These are phyloP conservation scores for Piromyces finnis DNA, from an alignment of 192 early-diverging fungal genomes.

Conservation along the genomic window DNA sequence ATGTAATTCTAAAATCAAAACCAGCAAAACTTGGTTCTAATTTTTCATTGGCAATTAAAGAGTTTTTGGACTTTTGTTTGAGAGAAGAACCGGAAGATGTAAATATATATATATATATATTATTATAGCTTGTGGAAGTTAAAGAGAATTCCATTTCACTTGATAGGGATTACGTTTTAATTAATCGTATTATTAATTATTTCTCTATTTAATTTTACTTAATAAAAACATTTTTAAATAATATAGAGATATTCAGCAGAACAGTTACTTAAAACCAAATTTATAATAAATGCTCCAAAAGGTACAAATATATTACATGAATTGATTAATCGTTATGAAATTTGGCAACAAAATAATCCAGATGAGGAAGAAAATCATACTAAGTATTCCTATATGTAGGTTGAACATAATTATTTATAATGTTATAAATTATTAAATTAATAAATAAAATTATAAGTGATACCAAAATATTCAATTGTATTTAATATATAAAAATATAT, in stretches of 20 bases:
- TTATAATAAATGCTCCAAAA: constrained; percentile 39
- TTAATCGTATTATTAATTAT: no score
- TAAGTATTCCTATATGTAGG: neutral
- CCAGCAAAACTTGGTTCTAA: constrained; percentile 59
- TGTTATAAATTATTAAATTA: no score
- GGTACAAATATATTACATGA: constrained; percentile 33
- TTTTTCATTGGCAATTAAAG: constrained; percentile 66
- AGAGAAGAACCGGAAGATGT: constrained; percentile 71
- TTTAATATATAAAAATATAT: no score
- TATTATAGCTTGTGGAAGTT: no score
- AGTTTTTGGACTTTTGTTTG: constrained; percentile 74
- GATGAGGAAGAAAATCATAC: neutral
- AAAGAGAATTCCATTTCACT: no score
- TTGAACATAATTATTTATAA: no score
- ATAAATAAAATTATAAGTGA: no score
- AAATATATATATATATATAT: neutral
- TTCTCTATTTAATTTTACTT: no score
- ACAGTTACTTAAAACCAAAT: constrained; percentile 65
- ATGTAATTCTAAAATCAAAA: constrained; percentile 62
- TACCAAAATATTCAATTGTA: no score
- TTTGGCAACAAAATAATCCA: constrained; percentile 14
- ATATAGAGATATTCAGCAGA: constrained; percentile 64
- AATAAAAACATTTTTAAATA: neutral
- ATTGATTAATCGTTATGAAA: constrained; percentile 38
- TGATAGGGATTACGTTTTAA: no score